Conservation (phyloP, 2,329 filamentous ascomycete genomes). For the Fusarium chaquense region DNA sequence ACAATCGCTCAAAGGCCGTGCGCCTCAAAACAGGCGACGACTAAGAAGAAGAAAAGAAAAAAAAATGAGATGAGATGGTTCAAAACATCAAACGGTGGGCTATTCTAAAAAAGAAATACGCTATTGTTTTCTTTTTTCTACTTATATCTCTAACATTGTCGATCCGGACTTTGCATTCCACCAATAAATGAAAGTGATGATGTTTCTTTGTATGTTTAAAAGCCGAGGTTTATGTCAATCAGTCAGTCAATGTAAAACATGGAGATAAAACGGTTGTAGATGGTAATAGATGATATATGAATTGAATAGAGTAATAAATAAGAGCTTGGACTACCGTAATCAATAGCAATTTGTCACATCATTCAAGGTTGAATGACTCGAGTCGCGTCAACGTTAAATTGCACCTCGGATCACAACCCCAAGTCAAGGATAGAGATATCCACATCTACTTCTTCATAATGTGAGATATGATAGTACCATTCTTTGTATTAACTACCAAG, state of each 20-base stretch:
- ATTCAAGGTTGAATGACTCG: slow-evolving; percentile 1
- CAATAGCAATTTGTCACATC: not conserved
- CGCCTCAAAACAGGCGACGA: slow-evolving; percentile 14
- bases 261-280: slow-evolving; percentile 1
- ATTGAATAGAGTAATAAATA: not conserved
- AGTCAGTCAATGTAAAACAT: slow-evolving; percentile 7
- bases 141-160: not conserved
- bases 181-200: not conserved
- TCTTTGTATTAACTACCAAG: slow-evolving; percentile 8
- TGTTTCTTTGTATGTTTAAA: slow-evolving; percentile 14
- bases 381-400: slow-evolving; percentile 17
- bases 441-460: slow-evolving; percentile 4
- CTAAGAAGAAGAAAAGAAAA: not conserved
- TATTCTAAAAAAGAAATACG: not conserved
- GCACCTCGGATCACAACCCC: not conserved
- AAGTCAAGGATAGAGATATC: slow-evolving; percentile 12
- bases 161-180: slow-evolving; percentile 19
- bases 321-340: too few relatives aligned
- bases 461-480: not conserved
- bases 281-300: not conserved
- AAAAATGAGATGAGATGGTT: not conserved
- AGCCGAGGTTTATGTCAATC: slow-evolving; percentile 2
- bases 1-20: slow-evolving; percentile 23
- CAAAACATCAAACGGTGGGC: not conserved
- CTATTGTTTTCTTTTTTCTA: not conserved